These are phyloP conservation scores for Trichophyton simii DNA, from an alignment of 2,329 filamentous ascomycete genomes.

Conservation along the genomic window DNA sequence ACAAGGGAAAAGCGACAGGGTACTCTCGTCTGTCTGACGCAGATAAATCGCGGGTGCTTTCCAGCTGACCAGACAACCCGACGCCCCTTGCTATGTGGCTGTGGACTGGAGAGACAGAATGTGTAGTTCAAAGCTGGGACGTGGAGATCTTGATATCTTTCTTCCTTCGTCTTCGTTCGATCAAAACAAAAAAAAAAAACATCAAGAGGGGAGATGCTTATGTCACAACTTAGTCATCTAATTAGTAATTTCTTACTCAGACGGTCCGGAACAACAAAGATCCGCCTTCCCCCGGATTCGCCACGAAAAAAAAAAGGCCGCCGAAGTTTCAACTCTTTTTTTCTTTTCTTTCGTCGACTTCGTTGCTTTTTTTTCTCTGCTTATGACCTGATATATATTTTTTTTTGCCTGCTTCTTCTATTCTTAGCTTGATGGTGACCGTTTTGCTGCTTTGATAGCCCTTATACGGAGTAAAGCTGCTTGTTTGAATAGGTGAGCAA, in stretches of 20 bases:
- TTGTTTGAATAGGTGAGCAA: too few relatives aligned
- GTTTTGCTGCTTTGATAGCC: too few relatives aligned
- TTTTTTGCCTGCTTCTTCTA: too few relatives aligned
- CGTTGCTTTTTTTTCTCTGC: too few relatives aligned
- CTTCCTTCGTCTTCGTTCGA: not conserved
- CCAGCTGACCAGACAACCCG: not conserved
- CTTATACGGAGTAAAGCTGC: too few relatives aligned
- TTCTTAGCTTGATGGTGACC: too few relatives aligned
- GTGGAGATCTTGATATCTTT: not conserved
- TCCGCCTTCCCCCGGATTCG: constrained; percentile 8
- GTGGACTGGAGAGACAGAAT: not conserved
- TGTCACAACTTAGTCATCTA: not conserved
- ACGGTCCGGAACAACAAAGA: not conserved
- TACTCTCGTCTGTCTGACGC: not conserved
- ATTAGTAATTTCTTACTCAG: constrained; percentile 1
- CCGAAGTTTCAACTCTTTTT: too few relatives aligned
- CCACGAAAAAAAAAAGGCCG: not conserved
- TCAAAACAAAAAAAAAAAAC: not conserved
- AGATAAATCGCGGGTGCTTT: not conserved
- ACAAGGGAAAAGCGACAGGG: not conserved
- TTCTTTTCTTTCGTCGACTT: too few relatives aligned
- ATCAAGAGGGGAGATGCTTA: not conserved
- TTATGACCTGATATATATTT: too few relatives aligned
- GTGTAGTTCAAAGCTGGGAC: not conserved
- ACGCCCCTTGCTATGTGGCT: not conserved